Percentiles rank a stretch among this genome's conserved stretches.
Conservation (phyloP, 1,284 basidiomycete genomes). For the Pascua guehoae region DNA sequence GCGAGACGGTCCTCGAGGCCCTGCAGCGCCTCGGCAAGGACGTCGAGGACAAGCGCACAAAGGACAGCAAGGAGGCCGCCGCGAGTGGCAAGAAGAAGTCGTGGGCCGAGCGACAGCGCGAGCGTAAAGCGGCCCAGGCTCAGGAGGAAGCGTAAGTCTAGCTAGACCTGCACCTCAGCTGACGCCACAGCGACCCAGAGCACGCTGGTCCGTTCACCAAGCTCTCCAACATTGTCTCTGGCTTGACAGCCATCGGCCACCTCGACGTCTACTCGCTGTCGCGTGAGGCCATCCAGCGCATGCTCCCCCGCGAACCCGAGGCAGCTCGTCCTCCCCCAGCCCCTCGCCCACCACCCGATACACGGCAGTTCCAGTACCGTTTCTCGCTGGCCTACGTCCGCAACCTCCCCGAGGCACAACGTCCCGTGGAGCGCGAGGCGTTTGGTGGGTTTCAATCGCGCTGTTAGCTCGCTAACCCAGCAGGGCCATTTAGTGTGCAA, state of each 20-base stretch:
- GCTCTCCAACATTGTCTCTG: slow-evolving; percentile 45
- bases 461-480: not conserved
- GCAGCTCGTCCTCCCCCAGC: slow-evolving; percentile 4
- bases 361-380: slow-evolving; percentile 46
- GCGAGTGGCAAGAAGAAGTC: slow-evolving; percentile 39
- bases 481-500: slow-evolving; percentile 45
- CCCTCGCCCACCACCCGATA: slow-evolving; percentile 30
- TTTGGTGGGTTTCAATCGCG: slow-evolving; percentile 39
- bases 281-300: slow-evolving; percentile 47
- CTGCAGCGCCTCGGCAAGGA: slow-evolving; percentile 76
- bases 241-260: slow-evolving; percentile 43
- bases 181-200: slow-evolving; percentile 22
- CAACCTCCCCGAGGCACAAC: slow-evolving; percentile 41
- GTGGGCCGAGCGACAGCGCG: slow-evolving; percentile 49
- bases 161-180: not conserved
- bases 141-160: slow-evolving; percentile 31
- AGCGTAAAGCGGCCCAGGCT: slow-evolving; percentile 44
- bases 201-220: slow-evolving; percentile 45
- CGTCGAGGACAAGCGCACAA: slow-evolving; percentile 58
- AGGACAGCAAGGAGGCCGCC: slow-evolving; percentile 45
- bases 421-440: slow-evolving; percentile 48
- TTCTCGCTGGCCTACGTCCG: slow-evolving; percentile 47
- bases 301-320: slow-evolving; percentile 35
- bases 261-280: slow-evolving; percentile 51
- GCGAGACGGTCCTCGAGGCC: slow-evolving; percentile 86